Conservation (phyloP, 2,329 filamentous ascomycete species). For the Stagonosporopsis vannaccii region DNA sequence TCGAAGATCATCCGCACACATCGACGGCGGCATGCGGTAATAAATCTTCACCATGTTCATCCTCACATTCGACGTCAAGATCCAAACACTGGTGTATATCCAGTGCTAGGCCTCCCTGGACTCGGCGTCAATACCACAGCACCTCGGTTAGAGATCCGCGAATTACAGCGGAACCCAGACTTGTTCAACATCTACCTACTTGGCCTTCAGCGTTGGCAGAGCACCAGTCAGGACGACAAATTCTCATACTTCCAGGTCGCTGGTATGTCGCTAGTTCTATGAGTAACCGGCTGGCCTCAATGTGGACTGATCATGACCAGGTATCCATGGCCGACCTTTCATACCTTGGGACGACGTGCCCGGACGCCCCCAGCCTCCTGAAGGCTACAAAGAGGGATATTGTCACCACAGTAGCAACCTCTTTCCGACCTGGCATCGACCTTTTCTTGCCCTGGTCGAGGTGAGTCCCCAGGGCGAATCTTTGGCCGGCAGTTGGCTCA, state of each 20-base stretch:
- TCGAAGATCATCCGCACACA: slow-evolving; percentile 7
- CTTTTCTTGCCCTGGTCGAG: slow-evolving; percentile 72
- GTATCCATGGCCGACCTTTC: slow-evolving; percentile 79
- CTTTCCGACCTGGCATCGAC: slow-evolving; percentile 83
- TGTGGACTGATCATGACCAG: slow-evolving; percentile 50
- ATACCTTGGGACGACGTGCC: slow-evolving; percentile 63
- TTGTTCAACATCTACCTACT: slow-evolving; percentile 79
- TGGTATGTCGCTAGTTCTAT: slow-evolving; percentile 57
- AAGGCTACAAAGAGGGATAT: slow-evolving; percentile 69
- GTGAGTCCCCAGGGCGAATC: slow-evolving; percentile 36
- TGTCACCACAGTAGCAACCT: slow-evolving; percentile 78
- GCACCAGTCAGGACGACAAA: slow-evolving; percentile 65
- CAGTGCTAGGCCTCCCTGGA: slow-evolving; percentile 32
- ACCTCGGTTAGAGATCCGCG: slow-evolving; percentile 70
- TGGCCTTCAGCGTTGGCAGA: slow-evolving; percentile 74
- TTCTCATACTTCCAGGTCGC: slow-evolving; percentile 80
- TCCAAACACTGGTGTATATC: slow-evolving; percentile 11
- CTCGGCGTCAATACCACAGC: slow-evolving; percentile 34
- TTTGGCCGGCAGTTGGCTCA: background rate
- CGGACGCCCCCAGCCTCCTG: slow-evolving; percentile 35
- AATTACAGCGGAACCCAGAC: slow-evolving; percentile 67
- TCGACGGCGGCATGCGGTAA: slow-evolving; percentile 4
- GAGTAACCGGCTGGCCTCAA: background rate
- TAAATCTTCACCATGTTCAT: background rate
- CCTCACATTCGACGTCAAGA: slow-evolving; percentile 5